phyloP scores from a whole-genome alignment of 495 filamentous ascomycete species.

The Lichina pygmaea region DNA sequence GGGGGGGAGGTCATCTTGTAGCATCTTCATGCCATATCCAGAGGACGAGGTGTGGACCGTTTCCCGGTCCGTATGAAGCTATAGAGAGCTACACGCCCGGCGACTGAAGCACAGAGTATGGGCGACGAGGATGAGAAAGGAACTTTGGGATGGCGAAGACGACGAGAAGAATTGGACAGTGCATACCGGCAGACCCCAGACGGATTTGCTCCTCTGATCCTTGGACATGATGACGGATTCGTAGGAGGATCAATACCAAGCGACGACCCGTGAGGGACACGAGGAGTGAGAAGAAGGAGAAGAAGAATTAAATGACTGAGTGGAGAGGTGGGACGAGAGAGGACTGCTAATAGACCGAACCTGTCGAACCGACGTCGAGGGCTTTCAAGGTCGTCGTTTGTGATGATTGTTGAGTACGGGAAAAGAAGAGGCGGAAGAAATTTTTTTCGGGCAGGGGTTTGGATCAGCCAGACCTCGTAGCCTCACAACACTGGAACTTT shows the following conservation, averaged over 20 bases:
- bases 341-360: background rate
- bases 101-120: too few species aligned
- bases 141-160: too few species aligned
- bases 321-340: slow-evolving; percentile 1
- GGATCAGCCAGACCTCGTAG: too few species aligned
- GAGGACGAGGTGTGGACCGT: slow-evolving; percentile 11
- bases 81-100: too few species aligned
- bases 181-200: slow-evolving; percentile 67
- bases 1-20: slow-evolving; percentile 6
- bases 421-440: too few species aligned
- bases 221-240: slow-evolving; percentile 20
- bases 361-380: background rate
- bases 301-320: slow-evolving; percentile 2
- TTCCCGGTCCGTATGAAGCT: too few species aligned
- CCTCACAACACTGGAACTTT: too few species aligned
- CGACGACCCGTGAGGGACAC: slow-evolving; percentile 12
- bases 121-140: too few species aligned
- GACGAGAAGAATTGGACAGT: too few species aligned
- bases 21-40: slow-evolving; percentile 8
- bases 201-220: slow-evolving; percentile 36
- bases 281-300: slow-evolving; percentile 7
- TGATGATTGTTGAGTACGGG: too few species aligned
- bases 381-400: background rate
- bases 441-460: too few species aligned
- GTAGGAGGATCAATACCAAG: slow-evolving; percentile 12